Percentiles rank a stretch among this genome's conserved stretches.
These are phyloP conservation scores for Alternaria rosae DNA, from an alignment of 2,329 filamentous ascomycete species.

Conservation along the genomic window DNA sequence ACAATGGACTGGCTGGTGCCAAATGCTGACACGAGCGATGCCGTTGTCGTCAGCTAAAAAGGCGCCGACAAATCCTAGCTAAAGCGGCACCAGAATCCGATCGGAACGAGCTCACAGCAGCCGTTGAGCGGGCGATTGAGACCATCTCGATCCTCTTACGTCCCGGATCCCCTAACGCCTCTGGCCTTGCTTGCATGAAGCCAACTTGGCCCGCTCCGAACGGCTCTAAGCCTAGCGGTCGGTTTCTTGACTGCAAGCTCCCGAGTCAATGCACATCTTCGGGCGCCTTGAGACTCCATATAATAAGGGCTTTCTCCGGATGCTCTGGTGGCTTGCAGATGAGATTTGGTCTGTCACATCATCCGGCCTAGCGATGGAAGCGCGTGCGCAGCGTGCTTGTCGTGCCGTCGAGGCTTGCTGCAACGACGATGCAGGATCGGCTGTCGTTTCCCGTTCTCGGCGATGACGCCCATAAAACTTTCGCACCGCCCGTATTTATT, in stretches of 20 bases:
- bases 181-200: conserved; percentile 44
- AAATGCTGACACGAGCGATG: conserved; percentile 7
- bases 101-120: conserved; percentile 37
- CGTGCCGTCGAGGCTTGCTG: conserved; percentile 21
- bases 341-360: conserved; percentile 25
- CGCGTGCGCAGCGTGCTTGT: conserved; percentile 16
- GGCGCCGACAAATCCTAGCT: conserved; percentile 21
- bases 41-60: conserved; percentile 11
- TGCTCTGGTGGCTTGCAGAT: conserved; percentile 23
- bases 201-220: conserved; percentile 39
- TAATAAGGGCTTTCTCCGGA: conserved; percentile 30
- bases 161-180: conserved; percentile 39
- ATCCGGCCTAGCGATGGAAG: conserved; percentile 22
- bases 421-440: conserved; percentile 20
- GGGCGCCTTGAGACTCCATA: conserved; percentile 21
- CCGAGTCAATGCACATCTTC: conserved; percentile 34
- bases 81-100: conserved; percentile 38
- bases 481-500: conserved; percentile 4
- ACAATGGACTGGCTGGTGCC: conserved; percentile 5
- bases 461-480: conserved; percentile 17
- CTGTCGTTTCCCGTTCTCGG: conserved; percentile 13
- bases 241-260: conserved; percentile 37
- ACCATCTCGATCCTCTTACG: conserved; percentile 31
- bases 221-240: conserved; percentile 32
- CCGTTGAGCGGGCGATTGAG: conserved; percentile 38